phyloP scores from a whole-genome alignment of 2,329 filamentous ascomycete species.

The Pseudogymnoascus sp. region DNA sequence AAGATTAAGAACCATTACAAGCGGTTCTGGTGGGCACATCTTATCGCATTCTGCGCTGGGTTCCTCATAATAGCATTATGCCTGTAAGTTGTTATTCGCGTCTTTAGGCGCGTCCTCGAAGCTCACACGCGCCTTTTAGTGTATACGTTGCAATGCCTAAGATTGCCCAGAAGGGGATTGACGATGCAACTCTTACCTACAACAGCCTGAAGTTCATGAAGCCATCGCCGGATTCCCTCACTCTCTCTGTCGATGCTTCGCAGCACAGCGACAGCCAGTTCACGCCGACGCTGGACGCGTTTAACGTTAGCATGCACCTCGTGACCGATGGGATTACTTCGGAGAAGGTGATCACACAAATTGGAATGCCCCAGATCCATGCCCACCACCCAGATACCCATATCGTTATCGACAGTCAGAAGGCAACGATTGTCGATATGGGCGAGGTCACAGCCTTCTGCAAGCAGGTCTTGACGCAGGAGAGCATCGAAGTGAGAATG shows the following conservation, averaged over 20 bases:
- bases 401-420: slow-evolving; percentile 39
- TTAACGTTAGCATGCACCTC: slow-evolving; percentile 44
- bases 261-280: slow-evolving; percentile 42
- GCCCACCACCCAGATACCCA: slow-evolving; percentile 27
- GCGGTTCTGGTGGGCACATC: slow-evolving; percentile 46
- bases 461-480: slow-evolving; percentile 39
- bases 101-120: not conserved
- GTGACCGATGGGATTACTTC: slow-evolving; percentile 29
- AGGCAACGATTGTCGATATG: slow-evolving; percentile 35
- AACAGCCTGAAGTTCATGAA: slow-evolving; percentile 42
- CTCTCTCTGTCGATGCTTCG: slow-evolving; percentile 40
- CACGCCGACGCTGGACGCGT: slow-evolving; percentile 46
- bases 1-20: slow-evolving; percentile 27
- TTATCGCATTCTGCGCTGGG: slow-evolving; percentile 42
- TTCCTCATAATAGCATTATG: slow-evolving; percentile 48
- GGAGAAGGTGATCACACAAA: slow-evolving; percentile 21
- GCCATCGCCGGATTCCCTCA: slow-evolving; percentile 41
- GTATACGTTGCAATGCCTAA: slow-evolving; percentile 52
- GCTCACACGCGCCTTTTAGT: slow-evolving; percentile 26
- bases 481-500: slow-evolving; percentile 42
- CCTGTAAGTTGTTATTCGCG: slow-evolving; percentile 38
- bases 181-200: slow-evolving; percentile 43
- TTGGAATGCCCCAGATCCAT: slow-evolving; percentile 27
- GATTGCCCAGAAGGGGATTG: slow-evolving; percentile 47
- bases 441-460: slow-evolving; percentile 43